Base-by-base conservation (phyloP, 1,284 basidiomycete genomes). In the Cryptococcus sp. region DNA sequence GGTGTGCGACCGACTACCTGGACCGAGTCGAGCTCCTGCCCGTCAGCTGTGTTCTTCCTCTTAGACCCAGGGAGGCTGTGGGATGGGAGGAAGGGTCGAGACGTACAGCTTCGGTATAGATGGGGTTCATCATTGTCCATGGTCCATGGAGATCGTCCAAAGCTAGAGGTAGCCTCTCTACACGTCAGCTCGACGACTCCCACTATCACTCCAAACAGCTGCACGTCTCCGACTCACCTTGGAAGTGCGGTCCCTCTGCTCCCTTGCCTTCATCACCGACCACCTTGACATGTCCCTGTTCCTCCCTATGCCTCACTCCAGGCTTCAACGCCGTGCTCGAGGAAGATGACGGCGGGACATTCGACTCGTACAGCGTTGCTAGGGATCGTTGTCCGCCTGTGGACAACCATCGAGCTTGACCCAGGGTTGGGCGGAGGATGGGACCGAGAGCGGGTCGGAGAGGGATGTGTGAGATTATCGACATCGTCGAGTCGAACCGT, bases 1-100 rank as follows among this genome's bases (percentile, higher is more conserved):
- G 83, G 78, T 26, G 84, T 76, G 40, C 78, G 79, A 54, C 85
- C 81, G 12, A 93, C 76, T 24, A 94, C 80, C 80, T 91, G 40
- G 36, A 75, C 72, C 9, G 58, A 52, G 44, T 72, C 58, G 44
- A 75, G 65, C 52, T 74, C 72, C 65, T 53, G 31, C 19, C 39
- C 2, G 45, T 23, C 12, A 45, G 24, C n/a, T 18, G n/a, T 16
- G 23, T 18, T 14, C 11, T n/a, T n/a, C n/a, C n/a, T n/a, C n/a
- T n/a, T n/a, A n/a, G n/a, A n/a, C n/a, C n/a, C n/a, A n/a, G n/a
- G n/a, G n/a, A n/a, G n/a, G n/a, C 22, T 5, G 32, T 18, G 26
- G 12, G n/a, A 36, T 5, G 11, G 12, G 26, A 21, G 16, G 28
- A 22, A 9, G 43, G 3, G 28, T n/a, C n/a, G n/a, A n/a, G 2